Evolutionary conservation across 768 basidiomycete genomes (phyloP).

Genomic region (Galerina sulciceps): DNA sequence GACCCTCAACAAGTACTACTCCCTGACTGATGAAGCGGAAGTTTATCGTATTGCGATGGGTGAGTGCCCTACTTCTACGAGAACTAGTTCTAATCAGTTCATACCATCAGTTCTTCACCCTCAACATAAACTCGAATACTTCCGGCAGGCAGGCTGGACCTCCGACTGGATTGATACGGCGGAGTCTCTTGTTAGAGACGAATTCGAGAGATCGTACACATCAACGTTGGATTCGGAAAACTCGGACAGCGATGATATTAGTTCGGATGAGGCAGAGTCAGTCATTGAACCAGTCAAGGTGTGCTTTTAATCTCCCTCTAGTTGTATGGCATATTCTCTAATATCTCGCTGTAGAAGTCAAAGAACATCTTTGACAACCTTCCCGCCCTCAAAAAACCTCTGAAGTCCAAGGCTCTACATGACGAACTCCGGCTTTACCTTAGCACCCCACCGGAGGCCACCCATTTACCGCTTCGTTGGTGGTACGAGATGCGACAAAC

Average conservation of each 20-base stretch:
- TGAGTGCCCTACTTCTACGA: conserved; percentile 16
- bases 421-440: conserved; percentile 34
- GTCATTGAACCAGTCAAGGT: too few relatives aligned
- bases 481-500: conserved; percentile 22
- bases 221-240: too few relatives aligned
- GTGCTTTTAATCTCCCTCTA: too few relatives aligned
- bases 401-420: conserved; percentile 6
- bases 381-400: conserved; percentile 19
- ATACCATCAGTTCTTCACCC: not conserved
- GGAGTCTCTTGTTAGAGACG: not conserved
- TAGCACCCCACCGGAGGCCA: conserved; percentile 23
- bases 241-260: too few relatives aligned
- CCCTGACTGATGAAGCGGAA: conserved; percentile 29
- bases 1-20: conserved; percentile 34
- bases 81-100: not conserved
- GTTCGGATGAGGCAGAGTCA: too few relatives aligned
- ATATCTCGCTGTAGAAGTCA: too few relatives aligned
- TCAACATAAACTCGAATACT: not conserved
- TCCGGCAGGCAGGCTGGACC: too few relatives aligned
- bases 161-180: too few relatives aligned
- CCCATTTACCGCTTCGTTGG: conserved; percentile 28
- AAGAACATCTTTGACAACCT: conserved; percentile 35
- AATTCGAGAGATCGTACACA: too few relatives aligned
- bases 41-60: conserved; percentile 39
- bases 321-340: too few relatives aligned